Base-by-base conservation (phyloP, 306 rosid species). In the Gastrolobium bilobum region DNA sequence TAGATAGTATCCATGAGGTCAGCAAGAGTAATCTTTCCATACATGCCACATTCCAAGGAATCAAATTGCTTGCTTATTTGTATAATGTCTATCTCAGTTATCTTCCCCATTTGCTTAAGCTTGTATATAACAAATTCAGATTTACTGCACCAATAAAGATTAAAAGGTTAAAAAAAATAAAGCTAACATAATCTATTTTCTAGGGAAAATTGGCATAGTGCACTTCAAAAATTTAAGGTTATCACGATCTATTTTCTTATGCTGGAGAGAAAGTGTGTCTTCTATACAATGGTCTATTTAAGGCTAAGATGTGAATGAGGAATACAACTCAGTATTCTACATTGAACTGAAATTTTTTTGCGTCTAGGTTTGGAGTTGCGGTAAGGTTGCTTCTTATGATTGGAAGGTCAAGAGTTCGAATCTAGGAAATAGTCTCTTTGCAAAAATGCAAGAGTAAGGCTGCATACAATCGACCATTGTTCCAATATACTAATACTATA, bases 81-180 rank as follows among this genome's bases (percentile, higher is more conserved):
- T 40, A 53, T 39, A 57, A 89, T 91, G 71, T 91, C 92, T 35
- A 42, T 82, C 67, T 91, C 87, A 26, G 88, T 15, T 65, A 89
- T 82, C 82, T 68, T 93, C 14, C 92, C 91, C 94, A 93, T 89
- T 90, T 88, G 79, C 83, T 64, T 93, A 9, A 93, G 96, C 92
- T 91, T 93, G 92, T 83, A 89, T 76, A 91, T 63, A 11, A 90
- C 75, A 79, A 87, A 91, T 44, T 93, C 97, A 2, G 91, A 86
- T 82, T 93, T 91, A 63, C 91, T 93, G 91, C 78, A 82, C 60
- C 2, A 52, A 39, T 1, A 67, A 65, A 60, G 26, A 68, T 7
- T 40, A 73, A 53, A 66, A 35, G 39, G 37, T 48, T 44, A 64
- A 35, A n/a, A 4, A 39, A 51, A 62, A 35, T 33, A 56, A 80